Conservation (phyloP, 2,329 filamentous ascomycete genomes). For the Ophiocordyceps camponoti-saundersi region DNA sequence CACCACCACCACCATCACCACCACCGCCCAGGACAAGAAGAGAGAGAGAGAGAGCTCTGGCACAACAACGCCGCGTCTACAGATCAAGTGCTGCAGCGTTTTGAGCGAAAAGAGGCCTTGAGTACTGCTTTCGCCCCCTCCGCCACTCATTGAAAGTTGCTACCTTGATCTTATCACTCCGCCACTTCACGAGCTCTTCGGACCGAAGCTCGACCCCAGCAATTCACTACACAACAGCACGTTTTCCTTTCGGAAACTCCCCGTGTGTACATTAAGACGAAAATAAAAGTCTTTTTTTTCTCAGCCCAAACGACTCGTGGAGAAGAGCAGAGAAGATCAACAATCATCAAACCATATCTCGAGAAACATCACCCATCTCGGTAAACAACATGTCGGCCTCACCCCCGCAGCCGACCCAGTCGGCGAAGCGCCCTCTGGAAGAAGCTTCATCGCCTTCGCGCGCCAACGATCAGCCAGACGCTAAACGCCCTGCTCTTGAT, state of each 20-base stretch:
- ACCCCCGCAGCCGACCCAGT: conserved; percentile 47
- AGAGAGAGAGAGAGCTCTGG: conserved; percentile 1
- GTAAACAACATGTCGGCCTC: conserved; percentile 55
- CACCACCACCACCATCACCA: conserved; percentile 2
- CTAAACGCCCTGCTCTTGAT: conserved; percentile 89
- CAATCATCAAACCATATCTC: background rate
- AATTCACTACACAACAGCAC: conserved; percentile 58
- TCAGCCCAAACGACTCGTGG: conserved; percentile 6
- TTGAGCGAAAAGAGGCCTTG: conserved; percentile 12
- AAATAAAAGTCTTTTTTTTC: conserved; percentile 16
- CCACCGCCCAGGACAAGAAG: conserved; percentile 2
- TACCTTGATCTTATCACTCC: conserved; percentile 12
- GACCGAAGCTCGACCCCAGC: conserved; percentile 22
- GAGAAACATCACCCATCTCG: background rate
- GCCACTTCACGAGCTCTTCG: conserved; percentile 22
- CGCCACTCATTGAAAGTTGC: conserved; percentile 6
- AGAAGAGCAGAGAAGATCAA: background rate
- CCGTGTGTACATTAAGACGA: conserved; percentile 65
- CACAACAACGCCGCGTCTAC: conserved; percentile 3
- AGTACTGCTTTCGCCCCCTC: conserved; percentile 1
- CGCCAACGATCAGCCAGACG: conserved; percentile 83
- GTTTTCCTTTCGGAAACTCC: conserved; percentile 76
- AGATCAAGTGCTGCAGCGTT: conserved; percentile 13
- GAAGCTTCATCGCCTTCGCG: conserved; percentile 90
- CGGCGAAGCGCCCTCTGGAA: conserved; percentile 84